Evolutionary conservation across 1,284 basidiomycete genomes (phyloP).

Genomic region (Papiliotrema terrestris): DNA sequence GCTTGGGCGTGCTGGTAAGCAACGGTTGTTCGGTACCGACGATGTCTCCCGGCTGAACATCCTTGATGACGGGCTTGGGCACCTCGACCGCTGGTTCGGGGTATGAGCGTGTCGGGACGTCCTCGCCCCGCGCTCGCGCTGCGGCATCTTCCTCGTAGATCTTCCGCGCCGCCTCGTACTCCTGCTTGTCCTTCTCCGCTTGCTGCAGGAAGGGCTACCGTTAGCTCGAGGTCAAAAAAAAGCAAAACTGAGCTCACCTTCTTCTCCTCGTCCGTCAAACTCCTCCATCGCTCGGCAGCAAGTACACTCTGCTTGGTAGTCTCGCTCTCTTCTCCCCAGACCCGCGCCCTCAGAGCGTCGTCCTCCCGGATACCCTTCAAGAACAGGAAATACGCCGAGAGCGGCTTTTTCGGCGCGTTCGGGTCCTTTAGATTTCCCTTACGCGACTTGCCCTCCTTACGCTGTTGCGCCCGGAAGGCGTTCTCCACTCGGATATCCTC

Average conservation of each 20-base stretch:
- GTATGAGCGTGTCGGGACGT: constrained; percentile 17
- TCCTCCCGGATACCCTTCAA: constrained; percentile 76
- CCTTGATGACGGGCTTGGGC: constrained; percentile 6
- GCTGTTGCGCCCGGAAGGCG: constrained; percentile 80
- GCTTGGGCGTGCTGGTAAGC: background rate
- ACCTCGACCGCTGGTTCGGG: constrained; percentile 8
- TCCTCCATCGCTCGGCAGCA: constrained; percentile 87
- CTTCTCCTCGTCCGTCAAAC: constrained; percentile 85
- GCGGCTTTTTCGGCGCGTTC: constrained; percentile 92
- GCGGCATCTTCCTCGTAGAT: constrained; percentile 35
- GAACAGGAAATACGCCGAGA: constrained; percentile 94
- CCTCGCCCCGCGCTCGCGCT: constrained; percentile 35
- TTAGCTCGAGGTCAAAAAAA: constrained; percentile 3
- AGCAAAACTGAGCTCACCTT: constrained; percentile 56
- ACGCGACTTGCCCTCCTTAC: constrained; percentile 87
- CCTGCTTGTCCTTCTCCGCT: constrained; percentile 87
- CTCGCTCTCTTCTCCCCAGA: constrained; percentile 90
- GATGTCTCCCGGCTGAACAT: background rate
- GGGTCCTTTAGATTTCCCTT: constrained; percentile 96
- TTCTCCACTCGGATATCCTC: constrained; percentile 95
- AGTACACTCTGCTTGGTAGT: constrained; percentile 93
- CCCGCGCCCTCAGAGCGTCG: constrained; percentile 64
- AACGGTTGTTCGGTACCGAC: background rate
- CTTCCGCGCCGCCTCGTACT: constrained; percentile 63
- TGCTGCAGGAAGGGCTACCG: constrained; percentile 81